These are phyloP conservation scores for Gossypium sturtianum DNA, from an alignment of 345 rosid genomes.

Conservation along the genomic window DNA sequence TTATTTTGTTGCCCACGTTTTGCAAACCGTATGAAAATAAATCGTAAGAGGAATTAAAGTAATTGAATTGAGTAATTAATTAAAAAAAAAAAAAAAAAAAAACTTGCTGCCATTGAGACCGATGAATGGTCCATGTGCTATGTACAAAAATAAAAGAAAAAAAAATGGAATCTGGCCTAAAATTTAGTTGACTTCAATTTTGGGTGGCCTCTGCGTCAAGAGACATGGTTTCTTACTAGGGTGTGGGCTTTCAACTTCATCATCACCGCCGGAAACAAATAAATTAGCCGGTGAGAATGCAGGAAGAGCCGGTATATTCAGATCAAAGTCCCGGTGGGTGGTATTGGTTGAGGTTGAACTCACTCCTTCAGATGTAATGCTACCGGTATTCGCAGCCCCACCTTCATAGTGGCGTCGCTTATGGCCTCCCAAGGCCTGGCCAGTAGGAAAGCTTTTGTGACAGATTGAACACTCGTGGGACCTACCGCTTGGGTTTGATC, in stretches of 20 bases:
- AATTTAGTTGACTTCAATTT: constrained; percentile 17
- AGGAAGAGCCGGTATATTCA: constrained; percentile 32
- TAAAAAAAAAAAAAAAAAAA: neutral
- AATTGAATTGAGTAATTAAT: constrained; percentile 5
- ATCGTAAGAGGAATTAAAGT: neutral
- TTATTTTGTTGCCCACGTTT: too few species aligned
- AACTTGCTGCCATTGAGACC: neutral
- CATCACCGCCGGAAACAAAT: constrained; percentile 24
- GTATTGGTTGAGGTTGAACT: constrained; percentile 55
- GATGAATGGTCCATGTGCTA: constrained; percentile 11
- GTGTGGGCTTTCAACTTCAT: constrained; percentile 42
- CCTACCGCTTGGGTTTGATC: constrained; percentile 25
- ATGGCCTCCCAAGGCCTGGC: constrained; percentile 78
- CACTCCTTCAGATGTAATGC: constrained; percentile 40
- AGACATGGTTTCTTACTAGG: constrained; percentile 38
- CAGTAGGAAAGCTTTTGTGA: constrained; percentile 56
- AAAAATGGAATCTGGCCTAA: neutral
- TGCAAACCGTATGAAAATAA: too few species aligned
- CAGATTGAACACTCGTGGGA: constrained; percentile 68
- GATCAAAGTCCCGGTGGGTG: constrained; percentile 46
- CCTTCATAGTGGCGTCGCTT: constrained; percentile 74
- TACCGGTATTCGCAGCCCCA: constrained; percentile 18
- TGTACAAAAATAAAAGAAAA: constrained; percentile 3
- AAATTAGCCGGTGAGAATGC: constrained; percentile 5
- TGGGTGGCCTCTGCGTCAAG: constrained; percentile 12